Conservation (phyloP, 2,329 filamentous ascomycete species). For the Eutypa lata region DNA sequence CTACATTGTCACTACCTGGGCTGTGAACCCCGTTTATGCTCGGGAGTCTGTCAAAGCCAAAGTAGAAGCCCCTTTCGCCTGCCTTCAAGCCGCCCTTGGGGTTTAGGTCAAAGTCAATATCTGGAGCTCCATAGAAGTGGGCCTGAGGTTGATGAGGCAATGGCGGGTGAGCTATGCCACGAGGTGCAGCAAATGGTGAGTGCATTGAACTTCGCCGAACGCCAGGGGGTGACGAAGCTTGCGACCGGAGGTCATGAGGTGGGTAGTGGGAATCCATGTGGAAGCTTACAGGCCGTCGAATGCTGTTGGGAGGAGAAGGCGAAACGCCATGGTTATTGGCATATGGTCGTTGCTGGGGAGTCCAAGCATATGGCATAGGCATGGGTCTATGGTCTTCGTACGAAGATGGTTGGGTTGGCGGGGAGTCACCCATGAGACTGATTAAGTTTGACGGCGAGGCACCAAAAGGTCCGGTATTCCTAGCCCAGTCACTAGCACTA, state of each 20-base stretch:
- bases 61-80: constrained; percentile 71
- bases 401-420: constrained; percentile 34
- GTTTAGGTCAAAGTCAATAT: constrained; percentile 61
- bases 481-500: constrained; percentile 31
- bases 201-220: constrained; percentile 48
- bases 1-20: constrained; percentile 56
- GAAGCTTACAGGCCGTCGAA: constrained; percentile 38
- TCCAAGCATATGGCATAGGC: constrained; percentile 29
- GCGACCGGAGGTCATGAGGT: constrained; percentile 34
- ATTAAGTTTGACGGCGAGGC: constrained; percentile 32
- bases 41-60: constrained; percentile 73
- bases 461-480: constrained; percentile 25
- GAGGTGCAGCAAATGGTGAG: constrained; percentile 42
- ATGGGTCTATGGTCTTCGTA: constrained; percentile 29
- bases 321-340: constrained; percentile 27
- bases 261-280: constrained; percentile 37
- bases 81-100: constrained; percentile 54
- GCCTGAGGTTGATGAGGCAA: constrained; percentile 63
- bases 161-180: constrained; percentile 43
- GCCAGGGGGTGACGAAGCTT: constrained; percentile 35
- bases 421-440: constrained; percentile 34
- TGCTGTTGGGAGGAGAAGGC: constrained; percentile 25
- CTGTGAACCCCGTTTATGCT: constrained; percentile 33
- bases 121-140: constrained; percentile 67
- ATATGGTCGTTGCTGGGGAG: constrained; percentile 29